Conservation (phyloP, 2,329 filamentous ascomycete species). For the Colletotrichum brevisporum region DNA sequence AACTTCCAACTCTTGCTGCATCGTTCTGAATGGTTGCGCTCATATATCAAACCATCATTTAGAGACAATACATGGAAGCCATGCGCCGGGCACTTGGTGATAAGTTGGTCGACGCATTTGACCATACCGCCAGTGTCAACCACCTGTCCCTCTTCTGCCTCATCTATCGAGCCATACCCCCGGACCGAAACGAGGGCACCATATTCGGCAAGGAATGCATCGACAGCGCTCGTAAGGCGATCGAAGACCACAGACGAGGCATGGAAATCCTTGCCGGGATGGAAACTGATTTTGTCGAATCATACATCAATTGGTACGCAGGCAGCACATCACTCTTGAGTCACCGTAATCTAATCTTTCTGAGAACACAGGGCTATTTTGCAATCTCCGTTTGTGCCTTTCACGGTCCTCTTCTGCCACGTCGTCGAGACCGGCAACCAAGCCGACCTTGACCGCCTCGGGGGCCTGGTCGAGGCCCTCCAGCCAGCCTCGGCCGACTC, state of each 20-base stretch:
- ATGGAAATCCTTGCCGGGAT: conserved; percentile 28
- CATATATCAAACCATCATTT: neutral
- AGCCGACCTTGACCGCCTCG: conserved; percentile 54
- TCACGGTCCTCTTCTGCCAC: conserved; percentile 47
- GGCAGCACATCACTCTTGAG: neutral
- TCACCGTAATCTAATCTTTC: neutral
- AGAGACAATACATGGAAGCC: conserved; percentile 17
- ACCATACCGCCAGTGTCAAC: conserved; percentile 41
- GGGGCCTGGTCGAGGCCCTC: conserved; percentile 38
- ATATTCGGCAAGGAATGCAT: conserved; percentile 45
- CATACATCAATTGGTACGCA: conserved; percentile 40
- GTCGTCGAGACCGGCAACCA: conserved; percentile 55
- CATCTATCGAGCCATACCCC: conserved; percentile 45
- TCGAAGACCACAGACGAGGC: conserved; percentile 42
- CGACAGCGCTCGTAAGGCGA: conserved; percentile 41
- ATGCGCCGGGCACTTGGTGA: conserved; percentile 30
- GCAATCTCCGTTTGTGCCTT: conserved; percentile 45
- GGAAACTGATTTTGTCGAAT: conserved; percentile 22
- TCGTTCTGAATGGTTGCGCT: neutral
- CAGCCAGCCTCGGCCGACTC: conserved; percentile 25
- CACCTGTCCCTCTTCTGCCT: conserved; percentile 45
- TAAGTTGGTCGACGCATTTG: conserved; percentile 38
- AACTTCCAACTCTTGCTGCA: neutral
- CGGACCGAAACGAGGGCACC: conserved; percentile 34
- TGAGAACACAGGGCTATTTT: conserved; percentile 35